Base-by-base conservation (phyloP, 768 basidiomycete genomes). In the Dacryopinax primogenitus region DNA sequence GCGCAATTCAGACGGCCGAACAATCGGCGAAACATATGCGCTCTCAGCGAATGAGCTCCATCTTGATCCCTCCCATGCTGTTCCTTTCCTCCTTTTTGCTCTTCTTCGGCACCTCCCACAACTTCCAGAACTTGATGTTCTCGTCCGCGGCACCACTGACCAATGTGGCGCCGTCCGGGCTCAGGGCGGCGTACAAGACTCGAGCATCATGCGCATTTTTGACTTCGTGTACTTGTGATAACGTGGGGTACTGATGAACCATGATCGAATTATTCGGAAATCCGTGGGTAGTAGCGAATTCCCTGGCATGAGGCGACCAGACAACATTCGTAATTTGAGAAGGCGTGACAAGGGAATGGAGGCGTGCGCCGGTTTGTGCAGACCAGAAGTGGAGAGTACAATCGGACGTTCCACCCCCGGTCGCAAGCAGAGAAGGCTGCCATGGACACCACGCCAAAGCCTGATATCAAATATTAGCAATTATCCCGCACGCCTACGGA, bases 381-480 rank as follows among this genome's bases (percentile, higher is more conserved):
- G 92, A 92, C 92, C 92, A 93, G 62, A 95, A 78, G 71, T 94
- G 86, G 70, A 92, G 84, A 4, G 86, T 88, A 34, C 90, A 89
- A 73, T 99, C 96, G 69, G 88, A 88, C 1, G 95, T 94, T 0
- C 96, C 96, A 0, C 96, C 95, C 0, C 96, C 96, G 0, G 89
- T 86, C 1, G 95, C 94, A 62, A 98, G 83, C 18, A 97, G 80
- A 1, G 88, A 86, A 0, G 87, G 83, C 75, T 93, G 90, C 96
- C 96, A 98, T 0, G 95, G 92, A 68, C 92, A 95, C 92, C 96
- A 99, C 0, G 92, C 92, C 64, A 99, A 78, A 1, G 93, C 94
- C 90, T 92, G 68, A 66, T 18, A 58, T 63, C 44, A 45, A 28
- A 64, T 15, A 2, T 34, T 18, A 33, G 30, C n/a, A 34, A 62